Base-by-base conservation (phyloP, 805 yeast species). In the Metschnikowia rubicola region DNA sequence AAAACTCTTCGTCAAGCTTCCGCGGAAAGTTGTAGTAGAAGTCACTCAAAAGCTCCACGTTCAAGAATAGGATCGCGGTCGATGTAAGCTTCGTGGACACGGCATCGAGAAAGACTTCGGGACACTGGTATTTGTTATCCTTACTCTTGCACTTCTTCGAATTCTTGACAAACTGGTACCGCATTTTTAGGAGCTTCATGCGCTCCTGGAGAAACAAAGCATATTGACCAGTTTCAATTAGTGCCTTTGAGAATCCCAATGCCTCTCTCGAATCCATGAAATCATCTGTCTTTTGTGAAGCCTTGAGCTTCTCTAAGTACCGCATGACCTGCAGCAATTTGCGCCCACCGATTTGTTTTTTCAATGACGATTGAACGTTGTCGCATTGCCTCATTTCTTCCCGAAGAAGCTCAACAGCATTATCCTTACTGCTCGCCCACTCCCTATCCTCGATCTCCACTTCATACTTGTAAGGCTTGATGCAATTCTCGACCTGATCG, bases 401-500 rank as follows among this genome's bases (percentile, higher is more conserved):
- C 58, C 83, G 84, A 47, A 94, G 65, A 46, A 94, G 65, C 19
- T 69, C 71, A 10, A 81, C 78, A 0, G 97, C 79, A 61, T 87
- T 95, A 30, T 87, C 95, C 50, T 88, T 80, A 34, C 96, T 84
- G 8, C 77, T 62, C 30, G 72, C 68, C 99, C 99, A 94, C 64
- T 94, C 99, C 35, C 97, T 76, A 57, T 91, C 96, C 62, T 94
- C 98, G 41, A 94, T 80, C 61, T 94, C 99, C 50, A 94, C 91
- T 61, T 94, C 99, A 64, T 92, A 94, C 69, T 94, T 94, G 71
- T 86, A 94, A 2, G 99, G 99, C 64, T 94, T 94, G 60, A 94
- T 92, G 69, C 98, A 91, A 66, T 95, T 94, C 61, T 94, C 99
- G 7, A 94, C 98, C 65, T 94, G 99, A 64, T 95, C 99, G 0